phyloP scores from a whole-genome alignment of 768 basidiomycete species.

The Podaxis mareebaensis region DNA sequence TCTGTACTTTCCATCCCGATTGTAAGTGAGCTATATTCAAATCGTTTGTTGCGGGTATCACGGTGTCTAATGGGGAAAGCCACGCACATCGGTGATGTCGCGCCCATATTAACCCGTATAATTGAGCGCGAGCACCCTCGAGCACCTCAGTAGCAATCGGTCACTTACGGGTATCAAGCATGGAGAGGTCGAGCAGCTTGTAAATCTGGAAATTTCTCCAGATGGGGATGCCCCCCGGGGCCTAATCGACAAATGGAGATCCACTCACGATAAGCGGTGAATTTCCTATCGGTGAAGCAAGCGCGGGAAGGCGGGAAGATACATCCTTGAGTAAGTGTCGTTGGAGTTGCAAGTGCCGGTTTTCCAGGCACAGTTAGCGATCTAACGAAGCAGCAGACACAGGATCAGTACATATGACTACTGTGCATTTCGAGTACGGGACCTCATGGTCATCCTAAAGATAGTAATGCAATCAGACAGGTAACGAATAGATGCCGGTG shows the following conservation, averaged over 20 bases:
- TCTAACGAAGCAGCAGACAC: conserved; percentile 25
- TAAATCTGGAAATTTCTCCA: conserved; percentile 67
- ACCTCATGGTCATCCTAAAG: conserved; percentile 57
- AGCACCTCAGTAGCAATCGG: not conserved
- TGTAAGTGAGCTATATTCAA: not conserved
- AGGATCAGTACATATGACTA: not conserved
- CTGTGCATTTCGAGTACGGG: conserved; percentile 8
- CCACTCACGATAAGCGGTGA: conserved; percentile 63
- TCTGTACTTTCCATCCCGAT: not conserved
- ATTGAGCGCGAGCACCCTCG: too few species aligned
- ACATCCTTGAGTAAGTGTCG: conserved; percentile 48
- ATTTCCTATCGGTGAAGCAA: conserved; percentile 59
- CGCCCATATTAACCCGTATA: not conserved
- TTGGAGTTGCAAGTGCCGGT: conserved; percentile 57
- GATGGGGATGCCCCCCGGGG: conserved; percentile 53
- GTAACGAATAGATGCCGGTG: not conserved
- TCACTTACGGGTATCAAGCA: conserved; percentile 62
- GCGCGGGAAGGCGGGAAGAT: conserved; percentile 51
- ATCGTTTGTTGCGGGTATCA: conserved; percentile 5
- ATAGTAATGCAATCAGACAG: not conserved
- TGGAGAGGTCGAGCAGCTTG: conserved; percentile 57
- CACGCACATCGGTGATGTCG: conserved; percentile 6
- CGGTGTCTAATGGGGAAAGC: not conserved
- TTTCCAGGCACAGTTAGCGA: conserved; percentile 59
- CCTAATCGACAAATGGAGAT: conserved; percentile 60